Evolutionary conservation across 2,329 filamentous ascomycete genomes (phyloP).

Genomic region (Neocucurbitaria cava): DNA sequence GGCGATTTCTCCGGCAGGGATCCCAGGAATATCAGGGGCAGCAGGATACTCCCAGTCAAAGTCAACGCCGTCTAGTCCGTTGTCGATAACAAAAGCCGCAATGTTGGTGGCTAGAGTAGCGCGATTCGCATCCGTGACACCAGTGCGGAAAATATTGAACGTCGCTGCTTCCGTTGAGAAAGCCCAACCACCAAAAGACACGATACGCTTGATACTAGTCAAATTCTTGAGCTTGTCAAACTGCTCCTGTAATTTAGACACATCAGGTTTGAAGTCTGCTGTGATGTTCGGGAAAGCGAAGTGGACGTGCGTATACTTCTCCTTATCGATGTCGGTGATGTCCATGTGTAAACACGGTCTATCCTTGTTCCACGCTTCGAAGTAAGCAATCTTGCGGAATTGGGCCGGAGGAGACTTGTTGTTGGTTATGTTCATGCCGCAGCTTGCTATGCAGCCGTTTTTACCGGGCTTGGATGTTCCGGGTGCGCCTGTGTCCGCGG

Average conservation of each 20-base stretch:
- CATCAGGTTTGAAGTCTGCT: conserved; percentile 12
- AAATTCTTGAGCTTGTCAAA: conserved; percentile 45
- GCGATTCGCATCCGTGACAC: conserved; percentile 46
- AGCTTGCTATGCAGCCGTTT: conserved; percentile 11
- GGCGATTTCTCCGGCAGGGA: conserved; percentile 11
- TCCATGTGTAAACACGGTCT: conserved; percentile 12
- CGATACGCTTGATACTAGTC: conserved; percentile 43
- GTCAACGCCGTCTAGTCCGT: conserved; percentile 47
- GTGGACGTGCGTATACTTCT: conserved; percentile 5
- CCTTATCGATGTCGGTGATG: conserved; percentile 1
- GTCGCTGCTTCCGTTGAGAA: conserved; percentile 50
- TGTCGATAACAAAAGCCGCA: conserved; percentile 23
- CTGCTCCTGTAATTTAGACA: conserved; percentile 16
- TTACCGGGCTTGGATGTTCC: conserved; percentile 10
- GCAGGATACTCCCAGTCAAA: conserved; percentile 57
- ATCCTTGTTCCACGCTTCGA: conserved; percentile 9
- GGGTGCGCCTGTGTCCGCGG: neutral
- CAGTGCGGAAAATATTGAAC: conserved; percentile 49
- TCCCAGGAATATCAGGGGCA: neutral
- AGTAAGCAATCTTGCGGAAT: conserved; percentile 9
- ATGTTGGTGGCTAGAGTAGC: conserved; percentile 34
- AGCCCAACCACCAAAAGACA: conserved; percentile 57
- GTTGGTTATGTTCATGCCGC: conserved; percentile 10
- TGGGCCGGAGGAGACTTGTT: neutral
- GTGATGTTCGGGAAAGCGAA: conserved; percentile 6